Conservation (phyloP, 192 early-diverging fungal species). For the Coemansia sp. region DNA sequence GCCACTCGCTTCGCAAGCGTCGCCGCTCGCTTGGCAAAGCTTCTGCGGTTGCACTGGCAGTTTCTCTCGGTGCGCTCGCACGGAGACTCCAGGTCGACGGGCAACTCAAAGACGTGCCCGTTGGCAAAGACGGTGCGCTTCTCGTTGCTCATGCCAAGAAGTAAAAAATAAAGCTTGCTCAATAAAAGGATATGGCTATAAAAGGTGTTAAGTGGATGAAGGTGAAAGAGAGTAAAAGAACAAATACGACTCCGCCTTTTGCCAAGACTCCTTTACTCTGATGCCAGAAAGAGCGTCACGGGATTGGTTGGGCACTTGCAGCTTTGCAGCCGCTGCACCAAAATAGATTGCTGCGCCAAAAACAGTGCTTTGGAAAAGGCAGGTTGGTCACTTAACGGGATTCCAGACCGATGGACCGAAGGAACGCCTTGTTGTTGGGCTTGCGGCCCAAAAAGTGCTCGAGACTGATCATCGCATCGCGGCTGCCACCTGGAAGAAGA, state of each 20-base stretch:
- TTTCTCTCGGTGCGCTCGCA: constrained; percentile 15
- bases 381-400: neutral
- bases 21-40: neutral
- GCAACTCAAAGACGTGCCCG: constrained; percentile 17
- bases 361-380: neutral
- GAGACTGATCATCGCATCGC: constrained; percentile 71
- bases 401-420: constrained; percentile 65
- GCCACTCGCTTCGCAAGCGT: neutral
- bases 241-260: neutral
- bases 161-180: neutral
- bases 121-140: constrained; percentile 34
- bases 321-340: neutral
- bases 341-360: no score
- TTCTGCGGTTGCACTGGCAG: constrained; percentile 3
- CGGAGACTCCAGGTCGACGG: constrained; percentile 33
- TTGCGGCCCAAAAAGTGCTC: constrained; percentile 77
- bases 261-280: constrained; percentile 3
- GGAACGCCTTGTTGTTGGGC: constrained; percentile 76
- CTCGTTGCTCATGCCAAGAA: constrained; percentile 36
- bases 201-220: constrained; percentile 1
- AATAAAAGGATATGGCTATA: neutral
- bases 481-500: constrained; percentile 48
- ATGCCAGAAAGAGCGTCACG: neutral
- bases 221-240: constrained; percentile 1
- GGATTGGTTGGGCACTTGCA: neutral